Evolutionary conservation across 2,329 filamentous ascomycete genomes (phyloP), one percentile per base, ranked within the genome.

Genomic region (Microsporum canis): DNA sequence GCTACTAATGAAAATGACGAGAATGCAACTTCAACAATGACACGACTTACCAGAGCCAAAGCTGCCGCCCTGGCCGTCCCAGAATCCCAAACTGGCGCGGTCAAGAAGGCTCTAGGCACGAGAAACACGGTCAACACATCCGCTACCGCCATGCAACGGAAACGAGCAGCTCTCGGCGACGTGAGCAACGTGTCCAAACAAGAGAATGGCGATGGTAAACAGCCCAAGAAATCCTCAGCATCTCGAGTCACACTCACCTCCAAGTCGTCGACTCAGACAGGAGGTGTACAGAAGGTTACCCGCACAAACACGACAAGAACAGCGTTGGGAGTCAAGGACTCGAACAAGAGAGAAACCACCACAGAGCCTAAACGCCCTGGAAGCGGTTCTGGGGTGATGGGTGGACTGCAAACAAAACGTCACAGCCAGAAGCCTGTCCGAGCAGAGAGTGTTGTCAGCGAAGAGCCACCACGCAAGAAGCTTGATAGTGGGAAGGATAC

Each of bases 1-100:
- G 82, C 87, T 70, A 88, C 87, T 66, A 94, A 95, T 76, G 91
- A 96, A 80, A 96, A 96, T 73, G 92, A 96, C 74, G 94, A 96
- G 80, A 95, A 96, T 74, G 83, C 76, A 66, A 78, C 68, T 17
- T 83, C 77, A 66, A 78, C 68, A 27, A 85, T 88, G 64, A 89
- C 88, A 77, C 90, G 91, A 78, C 79, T 96, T 73, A 97, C 94
- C 69, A 85, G 94, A 78, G 91, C 94, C 67, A 96, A 97, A 79
- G 86, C 91, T 59, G 89, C 90, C 62, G 87, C 88, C 56, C 80
- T 83, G 45, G 73, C 72, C 45, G 73, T 73, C 45, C 73, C 73
- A 60, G 74, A 75, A 59, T 67, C 70, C 63, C 68, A 73, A 64
- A 82, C 80, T 67, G 87, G 87, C 59, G 75, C 78, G 60, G 76